Conservation (phyloP, 2,329 filamentous ascomycete species). For the Teratosphaeria pseudoeucalypti region DNA sequence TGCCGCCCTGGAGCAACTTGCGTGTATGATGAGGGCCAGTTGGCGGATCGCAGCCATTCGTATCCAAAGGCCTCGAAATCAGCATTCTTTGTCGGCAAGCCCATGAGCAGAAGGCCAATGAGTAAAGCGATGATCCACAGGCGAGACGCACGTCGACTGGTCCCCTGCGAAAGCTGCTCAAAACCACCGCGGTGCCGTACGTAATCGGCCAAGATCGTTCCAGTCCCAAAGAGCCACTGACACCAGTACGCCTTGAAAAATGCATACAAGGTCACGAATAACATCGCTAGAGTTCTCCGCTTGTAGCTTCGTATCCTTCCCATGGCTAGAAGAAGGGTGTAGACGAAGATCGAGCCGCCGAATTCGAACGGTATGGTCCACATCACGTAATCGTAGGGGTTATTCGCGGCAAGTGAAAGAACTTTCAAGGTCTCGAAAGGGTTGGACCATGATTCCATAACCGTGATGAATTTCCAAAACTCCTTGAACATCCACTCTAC, state of each 20-base stretch:
- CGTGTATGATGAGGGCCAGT: background rate
- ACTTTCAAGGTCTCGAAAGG: conserved; percentile 9
- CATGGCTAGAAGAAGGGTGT: conserved; percentile 5
- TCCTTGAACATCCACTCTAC: conserved; percentile 6
- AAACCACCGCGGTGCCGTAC: conserved; percentile 10
- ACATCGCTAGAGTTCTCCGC: conserved; percentile 2
- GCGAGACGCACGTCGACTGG: background rate
- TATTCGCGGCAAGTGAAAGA: background rate
- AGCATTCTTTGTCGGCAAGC: background rate
- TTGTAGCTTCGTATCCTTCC: conserved; percentile 3
- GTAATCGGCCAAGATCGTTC: conserved; percentile 10
- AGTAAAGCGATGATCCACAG: background rate
- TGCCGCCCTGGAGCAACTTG: background rate
- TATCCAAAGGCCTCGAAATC: conserved; percentile 8
- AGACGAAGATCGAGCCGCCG: conserved; percentile 8
- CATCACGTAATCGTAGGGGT: conserved; percentile 13
- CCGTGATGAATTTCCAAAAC: conserved; percentile 1
- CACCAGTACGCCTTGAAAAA: conserved; percentile 8
- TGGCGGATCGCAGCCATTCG: conserved; percentile 5
- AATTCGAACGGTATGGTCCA: conserved; percentile 17
- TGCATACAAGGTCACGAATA: conserved; percentile 3
- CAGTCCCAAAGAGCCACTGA: conserved; percentile 10
- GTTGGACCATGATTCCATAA: conserved; percentile 7
- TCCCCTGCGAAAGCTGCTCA: conserved; percentile 1
- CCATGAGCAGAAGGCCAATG: background rate